Evolutionary conservation across 1,284 basidiomycete species (phyloP).

Genomic region (Sparassis latifolia): DNA sequence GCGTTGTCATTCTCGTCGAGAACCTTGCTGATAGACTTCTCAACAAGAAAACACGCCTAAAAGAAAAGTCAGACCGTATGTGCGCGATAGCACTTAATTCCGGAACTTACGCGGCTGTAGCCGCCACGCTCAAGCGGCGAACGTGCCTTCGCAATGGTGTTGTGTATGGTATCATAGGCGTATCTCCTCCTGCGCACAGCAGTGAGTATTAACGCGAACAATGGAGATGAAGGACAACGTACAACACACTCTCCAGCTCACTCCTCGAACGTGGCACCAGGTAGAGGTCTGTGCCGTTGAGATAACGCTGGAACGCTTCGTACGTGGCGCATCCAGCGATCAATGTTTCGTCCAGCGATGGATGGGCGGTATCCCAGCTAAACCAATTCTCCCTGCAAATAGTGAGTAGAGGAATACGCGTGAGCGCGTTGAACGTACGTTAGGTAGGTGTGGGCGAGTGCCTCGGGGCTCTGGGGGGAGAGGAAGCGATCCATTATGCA

Average conservation of each 20-base stretch:
- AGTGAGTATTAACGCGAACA: constrained; percentile 2
- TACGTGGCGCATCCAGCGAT: constrained; percentile 56
- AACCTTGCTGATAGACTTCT: constrained; percentile 61
- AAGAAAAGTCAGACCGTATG: background rate
- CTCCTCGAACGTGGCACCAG: constrained; percentile 54
- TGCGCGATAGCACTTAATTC: background rate
- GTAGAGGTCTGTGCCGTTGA: constrained; percentile 51
- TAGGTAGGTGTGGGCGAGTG: constrained; percentile 59
- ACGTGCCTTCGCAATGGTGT: constrained; percentile 64
- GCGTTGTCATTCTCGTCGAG: constrained; percentile 63
- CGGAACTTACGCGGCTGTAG: constrained; percentile 59
- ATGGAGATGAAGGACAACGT: constrained; percentile 23
- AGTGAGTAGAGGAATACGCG: constrained; percentile 9
- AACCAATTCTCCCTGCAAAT: constrained; percentile 54
- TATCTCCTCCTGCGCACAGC: constrained; percentile 51
- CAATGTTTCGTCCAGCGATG: constrained; percentile 63
- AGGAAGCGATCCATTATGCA: constrained; percentile 62
- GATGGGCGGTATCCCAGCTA: constrained; percentile 61
- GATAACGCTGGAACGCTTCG: constrained; percentile 34
- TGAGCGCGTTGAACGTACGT: constrained; percentile 39
- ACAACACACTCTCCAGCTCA: constrained; percentile 71
- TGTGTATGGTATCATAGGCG: constrained; percentile 73
- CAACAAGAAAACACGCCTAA: constrained; percentile 64
- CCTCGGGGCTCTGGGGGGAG: constrained; percentile 66
- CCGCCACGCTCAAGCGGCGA: constrained; percentile 60